Percentiles rank a stretch among this genome's conserved stretches.
Conservation (phyloP, 2,329 filamentous ascomycete species). For the Coniochaeta hoffmannii region DNA sequence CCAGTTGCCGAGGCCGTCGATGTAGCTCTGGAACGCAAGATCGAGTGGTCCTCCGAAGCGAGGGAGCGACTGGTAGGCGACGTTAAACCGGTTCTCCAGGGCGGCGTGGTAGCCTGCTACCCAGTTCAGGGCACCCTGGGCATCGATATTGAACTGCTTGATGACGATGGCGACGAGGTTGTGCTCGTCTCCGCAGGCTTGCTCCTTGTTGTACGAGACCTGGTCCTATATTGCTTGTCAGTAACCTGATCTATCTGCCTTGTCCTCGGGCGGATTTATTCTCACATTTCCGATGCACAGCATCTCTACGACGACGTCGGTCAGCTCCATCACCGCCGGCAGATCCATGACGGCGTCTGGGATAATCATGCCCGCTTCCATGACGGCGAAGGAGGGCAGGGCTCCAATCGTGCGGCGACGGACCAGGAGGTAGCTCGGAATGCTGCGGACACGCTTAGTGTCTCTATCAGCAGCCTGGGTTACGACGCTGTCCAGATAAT, state of each 20-base stretch:
- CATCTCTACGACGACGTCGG: conserved; percentile 14
- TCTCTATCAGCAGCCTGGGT: conserved; percentile 16
- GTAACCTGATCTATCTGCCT: conserved; percentile 2
- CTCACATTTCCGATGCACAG: conserved; percentile 18
- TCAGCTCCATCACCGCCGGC: conserved; percentile 13
- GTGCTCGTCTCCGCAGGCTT: conserved; percentile 17
- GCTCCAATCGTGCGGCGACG: conserved; percentile 18
- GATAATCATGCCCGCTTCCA: conserved; percentile 16
- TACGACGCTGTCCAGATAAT: conserved; percentile 16
- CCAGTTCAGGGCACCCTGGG: conserved; percentile 13
- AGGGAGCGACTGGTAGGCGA: conserved; percentile 7
- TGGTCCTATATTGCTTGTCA: conserved; percentile 9
- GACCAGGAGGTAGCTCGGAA: conserved; percentile 17
- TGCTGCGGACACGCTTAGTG: conserved; percentile 8
- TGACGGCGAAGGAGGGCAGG: conserved; percentile 14
- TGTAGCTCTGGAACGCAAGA: conserved; percentile 9
- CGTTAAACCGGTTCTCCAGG: conserved; percentile 8
- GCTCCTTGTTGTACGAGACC: conserved; percentile 22
- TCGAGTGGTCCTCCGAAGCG: conserved; percentile 10
- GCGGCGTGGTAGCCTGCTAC: conserved; percentile 5
- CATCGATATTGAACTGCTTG: conserved; percentile 4
- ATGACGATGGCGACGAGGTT: conserved; percentile 22
- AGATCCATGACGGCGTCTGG: conserved; percentile 13
- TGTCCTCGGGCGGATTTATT: background rate
- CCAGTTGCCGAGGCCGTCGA: conserved; percentile 16